Base-by-base conservation (phyloP, 73 alveolate genomes). In the Uronychia setigera region DNA sequence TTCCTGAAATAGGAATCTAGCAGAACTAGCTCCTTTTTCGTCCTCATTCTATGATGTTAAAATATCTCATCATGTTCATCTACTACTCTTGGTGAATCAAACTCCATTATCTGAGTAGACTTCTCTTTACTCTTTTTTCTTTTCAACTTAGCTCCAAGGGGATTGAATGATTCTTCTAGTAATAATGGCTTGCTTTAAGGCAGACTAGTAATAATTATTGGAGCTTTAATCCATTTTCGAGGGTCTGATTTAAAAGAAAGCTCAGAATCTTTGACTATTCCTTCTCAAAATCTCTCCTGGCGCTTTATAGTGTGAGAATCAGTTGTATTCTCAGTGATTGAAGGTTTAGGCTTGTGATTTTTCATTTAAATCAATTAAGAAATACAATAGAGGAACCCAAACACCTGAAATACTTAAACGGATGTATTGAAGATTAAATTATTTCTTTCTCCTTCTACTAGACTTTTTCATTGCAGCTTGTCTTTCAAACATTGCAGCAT, bases 391-490 rank as follows among this genome's bases (percentile, higher is more conserved):
- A n/a, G n/a, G n/a, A n/a, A n/a, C n/a, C n/a, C n/a, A n/a, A n/a
- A n/a, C n/a, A n/a, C n/a, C n/a, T n/a, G n/a, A n/a, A n/a, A n/a
- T n/a, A n/a, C n/a, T n/a, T n/a, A n/a, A n/a, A n/a, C n/a, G n/a
- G n/a, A n/a, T n/a, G n/a, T n/a, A n/a, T n/a, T n/a, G n/a, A n/a
- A n/a, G n/a, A n/a, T n/a, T n/a, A n/a, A n/a, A n/a, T n/a, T n/a
- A n/a, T n/a, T n/a, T n/a, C n/a, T n/a, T n/a, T n/a, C n/a, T n/a
- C n/a, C n/a, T n/a, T 27, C 35, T 29, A 29, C 58, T 28, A 1
- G 1, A 26, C 81, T 76, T 76, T 27, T 27, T 76, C 19, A 76
- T 76, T n/a, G 58, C 81, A 76, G 32, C 58, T 31, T 76, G 81
- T 59, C 32, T 76, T 28, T 76, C 81, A 29, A 30, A n/a, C 1